Conservation (phyloP, 2,329 filamentous ascomycete genomes). For the Paecilomyces sp. region DNA sequence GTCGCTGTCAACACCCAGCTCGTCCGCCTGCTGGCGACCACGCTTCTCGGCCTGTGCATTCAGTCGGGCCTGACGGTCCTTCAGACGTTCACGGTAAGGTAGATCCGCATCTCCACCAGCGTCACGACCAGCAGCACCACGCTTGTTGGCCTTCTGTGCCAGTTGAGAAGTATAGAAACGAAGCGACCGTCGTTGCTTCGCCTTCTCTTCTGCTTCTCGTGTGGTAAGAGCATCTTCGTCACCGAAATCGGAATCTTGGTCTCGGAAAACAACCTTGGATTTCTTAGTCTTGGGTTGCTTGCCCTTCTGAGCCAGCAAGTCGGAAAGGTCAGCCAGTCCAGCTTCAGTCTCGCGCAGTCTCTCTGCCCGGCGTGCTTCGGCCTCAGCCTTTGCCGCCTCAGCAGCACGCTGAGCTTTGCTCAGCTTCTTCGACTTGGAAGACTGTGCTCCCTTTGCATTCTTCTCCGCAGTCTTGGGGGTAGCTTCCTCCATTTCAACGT, state of each 20-base stretch:
- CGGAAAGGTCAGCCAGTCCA: constrained; percentile 64
- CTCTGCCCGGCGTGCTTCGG: constrained; percentile 47
- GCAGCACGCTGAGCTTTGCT: constrained; percentile 45
- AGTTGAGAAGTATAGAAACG: constrained; percentile 99
- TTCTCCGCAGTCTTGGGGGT: constrained; percentile 23
- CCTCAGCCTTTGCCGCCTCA: constrained; percentile 47
- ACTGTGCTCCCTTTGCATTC: constrained; percentile 28
- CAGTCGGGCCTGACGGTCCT: constrained; percentile 77
- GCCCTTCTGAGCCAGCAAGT: constrained; percentile 46
- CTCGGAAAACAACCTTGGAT: constrained; percentile 22
- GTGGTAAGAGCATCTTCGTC: constrained; percentile 77
- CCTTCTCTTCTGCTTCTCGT: constrained; percentile 77
- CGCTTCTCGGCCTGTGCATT: constrained; percentile 83
- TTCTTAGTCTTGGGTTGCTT: constrained; percentile 38
- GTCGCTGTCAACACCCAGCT: constrained; percentile 64
- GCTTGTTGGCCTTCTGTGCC: constrained; percentile 85
- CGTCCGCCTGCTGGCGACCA: constrained; percentile 57
- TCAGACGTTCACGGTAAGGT: constrained; percentile 80
- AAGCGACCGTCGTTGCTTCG: constrained; percentile 79
- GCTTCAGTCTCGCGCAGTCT: constrained; percentile 55
- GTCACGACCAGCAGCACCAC: constrained; percentile 56
- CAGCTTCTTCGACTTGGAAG: constrained; percentile 32
- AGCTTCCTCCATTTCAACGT: constrained; percentile 14
- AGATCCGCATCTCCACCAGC: constrained; percentile 51
- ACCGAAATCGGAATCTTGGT: constrained; percentile 76